Percentiles rank a stretch among this genome's conserved stretches.
These are phyloP conservation scores for Mycena capillaripes DNA, from an alignment of 768 basidiomycete genomes.

Conservation along the genomic window DNA sequence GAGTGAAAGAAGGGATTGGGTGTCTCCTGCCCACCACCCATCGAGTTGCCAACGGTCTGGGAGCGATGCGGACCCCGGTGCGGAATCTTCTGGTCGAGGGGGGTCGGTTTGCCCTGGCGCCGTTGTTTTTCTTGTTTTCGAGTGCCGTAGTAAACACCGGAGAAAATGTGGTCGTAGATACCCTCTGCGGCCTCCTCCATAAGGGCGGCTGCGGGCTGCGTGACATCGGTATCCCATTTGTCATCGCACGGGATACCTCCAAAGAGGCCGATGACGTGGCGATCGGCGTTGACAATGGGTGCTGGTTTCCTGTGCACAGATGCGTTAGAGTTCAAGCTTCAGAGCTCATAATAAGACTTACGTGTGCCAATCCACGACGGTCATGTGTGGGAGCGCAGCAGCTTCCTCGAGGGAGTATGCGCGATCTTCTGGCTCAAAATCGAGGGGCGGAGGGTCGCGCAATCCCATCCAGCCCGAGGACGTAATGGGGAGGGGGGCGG, in stretches of 20 bases:
- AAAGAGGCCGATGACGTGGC: not conserved
- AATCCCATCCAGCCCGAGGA: constrained; percentile 13
- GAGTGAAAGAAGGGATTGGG: not conserved
- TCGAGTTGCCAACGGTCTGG: not conserved
- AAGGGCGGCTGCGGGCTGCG: not conserved
- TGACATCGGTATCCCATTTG: not conserved
- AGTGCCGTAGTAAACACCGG: not conserved
- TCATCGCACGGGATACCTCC: not conserved
- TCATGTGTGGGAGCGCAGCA: not conserved
- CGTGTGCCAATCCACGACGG: not conserved
- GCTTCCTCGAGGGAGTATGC: not conserved
- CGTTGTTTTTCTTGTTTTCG: not conserved
- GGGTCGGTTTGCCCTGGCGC: not conserved
- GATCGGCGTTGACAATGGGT: not conserved
- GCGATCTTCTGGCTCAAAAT: not conserved
- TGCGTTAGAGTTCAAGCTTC: too few species aligned
- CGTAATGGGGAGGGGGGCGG: not conserved
- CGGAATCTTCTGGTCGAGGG: not conserved
- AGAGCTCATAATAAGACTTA: not conserved
- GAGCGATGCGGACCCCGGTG: not conserved
- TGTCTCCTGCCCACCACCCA: constrained; percentile 13
- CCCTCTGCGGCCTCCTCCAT: not conserved
- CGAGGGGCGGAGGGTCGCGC: not conserved
- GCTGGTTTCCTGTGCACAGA: not conserved
- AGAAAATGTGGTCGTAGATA: not conserved